phyloP scores from a whole-genome alignment of 495 filamentous ascomycete species.

The Aspergillus ellipticus region DNA sequence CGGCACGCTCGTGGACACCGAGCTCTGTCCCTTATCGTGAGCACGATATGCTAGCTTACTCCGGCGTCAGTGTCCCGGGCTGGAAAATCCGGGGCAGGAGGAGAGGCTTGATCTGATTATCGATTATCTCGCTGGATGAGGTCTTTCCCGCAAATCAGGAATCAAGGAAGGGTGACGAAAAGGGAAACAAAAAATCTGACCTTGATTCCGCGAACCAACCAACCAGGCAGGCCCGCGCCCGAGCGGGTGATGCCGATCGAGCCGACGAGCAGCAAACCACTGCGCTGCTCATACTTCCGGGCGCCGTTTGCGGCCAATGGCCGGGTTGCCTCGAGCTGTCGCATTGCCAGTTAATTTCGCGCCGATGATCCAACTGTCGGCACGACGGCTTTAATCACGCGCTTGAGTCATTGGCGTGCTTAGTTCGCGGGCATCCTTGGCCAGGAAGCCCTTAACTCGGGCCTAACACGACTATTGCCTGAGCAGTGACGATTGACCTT shows the following conservation, averaged over 20 bases:
- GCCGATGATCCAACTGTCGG: not conserved
- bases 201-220: not conserved
- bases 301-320: constrained; percentile 13
- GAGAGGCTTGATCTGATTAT: not conserved
- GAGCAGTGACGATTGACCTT: constrained; percentile 8
- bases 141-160: not conserved
- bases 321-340: not conserved
- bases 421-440: constrained; percentile 2
- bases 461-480: constrained; percentile 9
- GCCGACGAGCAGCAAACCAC: constrained; percentile 4
- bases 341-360: not conserved
- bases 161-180: not conserved
- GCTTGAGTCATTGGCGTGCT: not conserved
- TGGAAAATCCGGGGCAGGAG: not conserved
- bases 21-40: not conserved
- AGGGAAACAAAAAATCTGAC: not conserved
- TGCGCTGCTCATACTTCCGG: not conserved
- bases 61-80: no score
- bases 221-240: not conserved
- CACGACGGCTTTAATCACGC: not conserved
- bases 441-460: not conserved
- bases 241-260: constrained; percentile 11
- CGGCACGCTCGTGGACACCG: not conserved
- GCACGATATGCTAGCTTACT: not conserved
- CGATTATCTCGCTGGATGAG: not conserved